Conservation (phyloP, 1,284 basidiomycete species). For the Irpex lacteus region DNA sequence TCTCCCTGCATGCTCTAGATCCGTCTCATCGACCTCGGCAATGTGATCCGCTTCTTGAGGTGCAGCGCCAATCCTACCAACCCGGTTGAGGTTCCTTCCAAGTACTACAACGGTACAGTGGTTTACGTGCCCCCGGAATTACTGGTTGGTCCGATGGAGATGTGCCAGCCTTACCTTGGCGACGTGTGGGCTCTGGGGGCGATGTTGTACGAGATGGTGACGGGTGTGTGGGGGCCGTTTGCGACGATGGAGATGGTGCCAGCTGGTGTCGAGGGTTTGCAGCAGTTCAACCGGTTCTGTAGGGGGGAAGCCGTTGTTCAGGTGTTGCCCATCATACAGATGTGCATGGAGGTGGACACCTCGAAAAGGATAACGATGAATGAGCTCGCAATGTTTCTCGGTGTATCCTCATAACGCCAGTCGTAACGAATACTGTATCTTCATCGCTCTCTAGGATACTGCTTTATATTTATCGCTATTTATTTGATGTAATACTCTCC, state of each 20-base stretch:
- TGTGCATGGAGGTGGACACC: background rate
- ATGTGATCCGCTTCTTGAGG: background rate
- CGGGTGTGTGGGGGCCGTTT: background rate
- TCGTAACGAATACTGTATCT: too few species aligned
- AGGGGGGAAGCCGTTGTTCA: background rate
- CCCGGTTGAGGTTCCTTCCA: background rate
- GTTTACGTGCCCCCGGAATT: background rate
- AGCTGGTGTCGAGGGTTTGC: background rate
- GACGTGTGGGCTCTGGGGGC: background rate
- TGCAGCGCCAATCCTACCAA: background rate
- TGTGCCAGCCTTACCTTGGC: background rate
- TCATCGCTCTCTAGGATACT: too few species aligned
- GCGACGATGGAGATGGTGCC: background rate
- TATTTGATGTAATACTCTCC: too few species aligned
- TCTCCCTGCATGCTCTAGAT: background rate
- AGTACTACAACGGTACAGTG: background rate
- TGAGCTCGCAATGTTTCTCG: background rate
- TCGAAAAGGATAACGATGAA: background rate
- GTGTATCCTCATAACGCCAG: too few species aligned
- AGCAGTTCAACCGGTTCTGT: background rate
- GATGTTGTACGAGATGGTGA: background rate
- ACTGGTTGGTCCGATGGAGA: background rate
- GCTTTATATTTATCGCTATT: too few species aligned
- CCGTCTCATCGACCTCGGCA: background rate
- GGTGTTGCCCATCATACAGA: background rate